Evolutionary conservation across 805 yeast genomes (phyloP).

Genomic region (Ogataea degrootiae): DNA sequence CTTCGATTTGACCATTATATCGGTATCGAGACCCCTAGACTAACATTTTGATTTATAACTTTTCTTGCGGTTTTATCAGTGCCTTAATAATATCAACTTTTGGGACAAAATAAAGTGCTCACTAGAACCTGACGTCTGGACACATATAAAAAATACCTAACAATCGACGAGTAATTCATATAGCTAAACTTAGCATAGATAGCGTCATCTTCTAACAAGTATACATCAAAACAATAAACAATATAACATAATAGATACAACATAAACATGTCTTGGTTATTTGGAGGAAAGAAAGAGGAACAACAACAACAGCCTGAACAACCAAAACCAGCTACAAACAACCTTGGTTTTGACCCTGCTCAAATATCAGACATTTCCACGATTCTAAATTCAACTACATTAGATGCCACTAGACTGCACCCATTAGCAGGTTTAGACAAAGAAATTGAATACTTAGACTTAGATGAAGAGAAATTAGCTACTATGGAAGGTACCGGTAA

Average conservation of each 20-base stretch:
- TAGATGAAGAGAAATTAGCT: constrained; percentile 77
- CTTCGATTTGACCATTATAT: no score
- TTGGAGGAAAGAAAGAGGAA: constrained; percentile 34
- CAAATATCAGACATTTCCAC: constrained; percentile 59
- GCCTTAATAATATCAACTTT: no score
- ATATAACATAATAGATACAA: not conserved
- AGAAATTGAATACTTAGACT: constrained; percentile 83
- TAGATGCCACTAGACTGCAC: constrained; percentile 73
- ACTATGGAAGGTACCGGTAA: constrained; percentile 76
- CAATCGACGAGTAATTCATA: no score
- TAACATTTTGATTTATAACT: no score
- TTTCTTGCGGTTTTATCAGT: no score
- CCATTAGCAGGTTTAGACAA: constrained; percentile 90
- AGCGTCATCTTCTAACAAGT: not conserved
- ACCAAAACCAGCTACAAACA: constrained; percentile 27
- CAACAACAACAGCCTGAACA: constrained; percentile 14
- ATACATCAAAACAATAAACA: not conserved
- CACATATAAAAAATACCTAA: no score
- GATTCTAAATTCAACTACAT: constrained; percentile 54
- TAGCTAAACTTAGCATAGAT: no score
- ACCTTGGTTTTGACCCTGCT: constrained; percentile 62
- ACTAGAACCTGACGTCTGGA: no score
- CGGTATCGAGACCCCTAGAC: no score
- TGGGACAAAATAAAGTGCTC: no score
- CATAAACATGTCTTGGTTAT: constrained; percentile 44